Evolutionary conservation across 352 stramenopile genomes (phyloP), one percentile per base, ranked within the genome.

Genomic region (Nothophytophthora sp.): DNA sequence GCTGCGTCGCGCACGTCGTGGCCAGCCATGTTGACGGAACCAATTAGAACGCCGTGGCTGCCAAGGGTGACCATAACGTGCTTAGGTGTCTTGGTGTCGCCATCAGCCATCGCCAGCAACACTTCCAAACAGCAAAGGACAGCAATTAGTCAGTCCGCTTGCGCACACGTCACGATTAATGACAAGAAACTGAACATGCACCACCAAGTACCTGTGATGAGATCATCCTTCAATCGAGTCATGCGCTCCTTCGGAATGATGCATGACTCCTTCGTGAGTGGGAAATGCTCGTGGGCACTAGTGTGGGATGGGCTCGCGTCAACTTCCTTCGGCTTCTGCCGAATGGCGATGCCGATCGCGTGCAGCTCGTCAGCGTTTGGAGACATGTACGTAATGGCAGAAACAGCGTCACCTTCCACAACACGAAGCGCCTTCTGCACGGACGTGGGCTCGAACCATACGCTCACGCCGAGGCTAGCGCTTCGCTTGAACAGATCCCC

Each of bases 361-460:
- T 74, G 60, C 5, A 92, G 59, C 42, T 95, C 86, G 32, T 92
- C 82, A 13, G 57, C 67, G 40, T 95, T 96, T 3, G 86, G 84
- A 5, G 83, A 92, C 27, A 93, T 73, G 38, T 90, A 90, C 46
- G 71, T 76, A 40, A 93, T 41, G 30, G 67, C 63, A 27, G 70
- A 43, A 1, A 94, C 50, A 0, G 56, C 75, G 7, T 55, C 45
- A 25, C 69, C 76, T 11, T 87, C 66, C 3, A 90, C 70, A 18
- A 89, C 61, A 24, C 76, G 81, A 18, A 85, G 49, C 1, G 83
- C 75, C 55, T 96, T 96, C 36, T 90, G 76, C 8, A 95, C 76
- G 2, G 85, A 96, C 5, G 84, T 93, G 34, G 87, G 82, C 60
- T 96, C 87, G 35, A 95, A 95, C 80, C 81, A 88, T 12, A 84